Base-by-base conservation (phyloP, 2,329 filamentous ascomycete genomes). In the Dryadomyces quercus-mongolicae region DNA sequence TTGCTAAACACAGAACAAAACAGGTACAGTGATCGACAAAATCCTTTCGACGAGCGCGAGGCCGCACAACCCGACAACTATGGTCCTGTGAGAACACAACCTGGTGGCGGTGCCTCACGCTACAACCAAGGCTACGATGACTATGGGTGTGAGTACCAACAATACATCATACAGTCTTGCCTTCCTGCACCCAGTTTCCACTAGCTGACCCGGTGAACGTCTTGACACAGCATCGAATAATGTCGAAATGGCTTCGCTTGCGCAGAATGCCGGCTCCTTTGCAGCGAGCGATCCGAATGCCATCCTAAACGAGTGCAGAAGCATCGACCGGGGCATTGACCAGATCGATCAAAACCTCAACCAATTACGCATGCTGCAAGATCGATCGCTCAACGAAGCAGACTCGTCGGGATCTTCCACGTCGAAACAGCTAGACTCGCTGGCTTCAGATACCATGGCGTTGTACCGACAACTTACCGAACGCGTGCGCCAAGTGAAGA, bases 261-360 rank as follows among this genome's bases (percentile, higher is more conserved):
- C 74, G 47, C 75, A 77, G 57, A 77, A 76, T 56, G 74, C 71
- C 50, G 64, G 71, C 51, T 68, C 69, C 50, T 74, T 76, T 52
- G 74, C 51, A 16, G 53, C 57, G 2, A 63, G 70, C 61, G 81
- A 90, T 67, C 82, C 86, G 46, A 90, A 88, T 66, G 80, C 80
- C 55, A 86, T 95, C 61, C 78, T 96, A 57, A 88, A 94, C 71
- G 85, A 93, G 67, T 93, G 88, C 71, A 80, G 82, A 56, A 82
- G 88, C 48, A 86, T 96, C 66, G 85, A 90, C 67, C 75, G 80
- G 56, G 85, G 84, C 45, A 86, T 96, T 63, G 79, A 86, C 58
- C 75, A 82, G 56, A 81, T 96, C 63, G 82, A 90, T 64, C 70
- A 71, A 58, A 86, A 86, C 62, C 79, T 94, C 38, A 76, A 82